phyloP scores from a whole-genome alignment of 2,329 filamentous ascomycete genomes.

The Immersiporthe knoxdaviesiana region DNA sequence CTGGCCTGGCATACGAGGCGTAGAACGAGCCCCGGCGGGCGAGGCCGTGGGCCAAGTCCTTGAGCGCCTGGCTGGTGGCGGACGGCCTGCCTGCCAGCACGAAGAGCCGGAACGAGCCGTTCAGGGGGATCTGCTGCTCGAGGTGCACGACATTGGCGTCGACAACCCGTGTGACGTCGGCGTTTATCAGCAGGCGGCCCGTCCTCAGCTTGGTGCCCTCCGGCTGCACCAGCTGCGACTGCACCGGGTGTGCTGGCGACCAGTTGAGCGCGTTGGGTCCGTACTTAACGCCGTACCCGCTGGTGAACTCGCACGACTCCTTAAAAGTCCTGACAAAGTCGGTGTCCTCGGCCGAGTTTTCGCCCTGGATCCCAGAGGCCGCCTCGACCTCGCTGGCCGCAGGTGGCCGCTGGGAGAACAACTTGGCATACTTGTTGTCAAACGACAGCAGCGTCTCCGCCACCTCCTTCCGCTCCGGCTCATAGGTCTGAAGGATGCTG shows the following conservation, averaged over 20 bases:
- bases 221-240: conserved; percentile 71
- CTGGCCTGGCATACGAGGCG: conserved; percentile 62
- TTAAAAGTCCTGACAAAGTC: conserved; percentile 91
- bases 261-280: conserved; percentile 83
- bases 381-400: conserved; percentile 73
- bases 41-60: conserved; percentile 70
- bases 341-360: conserved; percentile 58
- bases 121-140: conserved; percentile 86
- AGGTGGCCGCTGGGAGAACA: conserved; percentile 81
- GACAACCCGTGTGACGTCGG: conserved; percentile 82
- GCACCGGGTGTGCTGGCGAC: conserved; percentile 71
- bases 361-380: conserved; percentile 50
- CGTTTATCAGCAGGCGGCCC: conserved; percentile 75
- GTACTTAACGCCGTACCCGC: conserved; percentile 88
- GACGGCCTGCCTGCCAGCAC: conserved; percentile 76
- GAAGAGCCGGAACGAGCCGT: conserved; percentile 86
- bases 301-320: conserved; percentile 87
- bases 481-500: conserved; percentile 79
- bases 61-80: conserved; percentile 64
- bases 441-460: conserved; percentile 85
- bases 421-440: conserved; percentile 84
- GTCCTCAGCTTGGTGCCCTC: conserved; percentile 67
- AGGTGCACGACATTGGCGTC: conserved; percentile 90
- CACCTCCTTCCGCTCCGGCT: conserved; percentile 80
- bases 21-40: conserved; percentile 73